Conservation (phyloP, 495 filamentous ascomycete species). For the Aspergillus heteromorphus region DNA sequence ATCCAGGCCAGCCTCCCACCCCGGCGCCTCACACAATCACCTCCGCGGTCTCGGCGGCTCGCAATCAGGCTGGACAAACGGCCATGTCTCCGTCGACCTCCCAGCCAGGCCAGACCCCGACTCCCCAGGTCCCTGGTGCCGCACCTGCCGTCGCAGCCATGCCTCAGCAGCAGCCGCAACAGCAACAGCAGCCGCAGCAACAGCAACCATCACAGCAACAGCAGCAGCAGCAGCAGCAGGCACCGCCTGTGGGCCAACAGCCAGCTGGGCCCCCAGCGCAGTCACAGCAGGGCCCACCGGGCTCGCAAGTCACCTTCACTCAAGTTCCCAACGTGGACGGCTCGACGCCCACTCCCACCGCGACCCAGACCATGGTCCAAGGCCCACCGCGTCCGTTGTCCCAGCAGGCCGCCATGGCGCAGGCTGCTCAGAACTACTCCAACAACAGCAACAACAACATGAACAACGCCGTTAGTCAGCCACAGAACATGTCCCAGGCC, state of each 20-base stretch:
- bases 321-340: constrained; percentile 31
- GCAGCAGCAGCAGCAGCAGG: constrained; percentile 35
- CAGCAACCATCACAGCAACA: constrained; percentile 26
- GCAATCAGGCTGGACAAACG: constrained; percentile 38
- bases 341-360: constrained; percentile 37
- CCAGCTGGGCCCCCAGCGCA: constrained; percentile 25
- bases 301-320: constrained; percentile 35
- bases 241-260: constrained; percentile 42
- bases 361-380: constrained; percentile 41
- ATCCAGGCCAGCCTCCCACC: constrained; percentile 33
- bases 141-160: constrained; percentile 13
- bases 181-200: constrained; percentile 25
- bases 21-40: constrained; percentile 49
- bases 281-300: constrained; percentile 30
- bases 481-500: constrained; percentile 30
- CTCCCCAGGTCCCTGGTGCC: constrained; percentile 28
- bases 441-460: constrained; percentile 27
- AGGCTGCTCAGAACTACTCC: constrained; percentile 55
- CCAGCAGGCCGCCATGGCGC: constrained; percentile 56
- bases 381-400: constrained; percentile 54
- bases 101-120: constrained; percentile 32
- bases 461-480: constrained; percentile 30
- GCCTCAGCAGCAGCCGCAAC: constrained; percentile 33
- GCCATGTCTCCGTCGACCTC: constrained; percentile 36
- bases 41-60: constrained; percentile 48